Evolutionary conservation across 129 eudicot genomes (phyloP).

Genomic region (Heracleum sosnowskyi): DNA sequence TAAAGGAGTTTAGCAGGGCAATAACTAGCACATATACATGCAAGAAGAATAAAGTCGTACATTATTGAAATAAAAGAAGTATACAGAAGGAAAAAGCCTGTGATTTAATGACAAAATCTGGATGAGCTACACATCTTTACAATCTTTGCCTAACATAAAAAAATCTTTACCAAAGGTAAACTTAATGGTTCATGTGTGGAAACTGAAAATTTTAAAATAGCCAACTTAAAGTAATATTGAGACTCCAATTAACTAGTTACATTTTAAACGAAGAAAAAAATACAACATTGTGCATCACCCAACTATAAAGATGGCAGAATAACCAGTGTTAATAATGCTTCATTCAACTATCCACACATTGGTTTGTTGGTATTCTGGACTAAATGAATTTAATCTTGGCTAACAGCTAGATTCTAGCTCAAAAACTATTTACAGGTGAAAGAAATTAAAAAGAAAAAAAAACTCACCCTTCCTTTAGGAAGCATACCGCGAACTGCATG

Average conservation of each 20-base stretch:
- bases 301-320: neutral
- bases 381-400: neutral
- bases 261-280: neutral
- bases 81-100: slow-evolving; percentile 3
- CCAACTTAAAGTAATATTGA: neutral
- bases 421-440: too few species aligned
- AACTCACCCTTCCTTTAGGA: slow-evolving; percentile 91
- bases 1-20: slow-evolving; percentile 3
- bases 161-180: neutral
- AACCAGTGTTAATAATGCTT: neutral
- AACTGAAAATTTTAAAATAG: neutral
- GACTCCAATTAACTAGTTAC: neutral
- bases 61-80: neutral
- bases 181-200: neutral
- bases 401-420: neutral
- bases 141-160: neutral
- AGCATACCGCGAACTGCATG: slow-evolving; percentile 99
- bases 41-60: slow-evolving; percentile 15
- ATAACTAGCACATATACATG: neutral
- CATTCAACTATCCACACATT: neutral
- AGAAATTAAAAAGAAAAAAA: slow-evolving; percentile 8
- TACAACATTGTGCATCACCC: neutral
- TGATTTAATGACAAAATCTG: neutral
- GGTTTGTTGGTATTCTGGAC: neutral
- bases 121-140: neutral